Base-by-base conservation (phyloP, 305 asterid genomes). In the Solanum hybrid region DNA sequence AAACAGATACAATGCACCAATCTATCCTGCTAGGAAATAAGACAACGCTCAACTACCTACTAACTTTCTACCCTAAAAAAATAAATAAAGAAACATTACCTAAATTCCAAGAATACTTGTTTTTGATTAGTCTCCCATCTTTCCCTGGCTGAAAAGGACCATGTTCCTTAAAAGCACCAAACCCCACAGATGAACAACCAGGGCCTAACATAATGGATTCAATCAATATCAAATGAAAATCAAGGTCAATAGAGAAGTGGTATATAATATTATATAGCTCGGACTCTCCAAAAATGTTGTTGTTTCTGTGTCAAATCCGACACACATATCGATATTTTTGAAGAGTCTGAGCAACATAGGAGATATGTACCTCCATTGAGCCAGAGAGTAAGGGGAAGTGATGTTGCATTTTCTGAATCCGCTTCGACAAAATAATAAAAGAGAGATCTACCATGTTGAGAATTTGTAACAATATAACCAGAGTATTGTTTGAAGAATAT, bases 381-480 rank as follows among this genome's bases (percentile, higher is more conserved):
- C 97, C 98, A 94, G 4, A 95, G 91, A 89, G 94, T 95, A 75
- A 96, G 97, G 46, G 98, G 97, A 88, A 90, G 94, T 36, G 96
- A 91, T 80, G 90, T 51, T 46, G 94, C 93, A 69, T 90, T 33
- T 2, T 90, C 90, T 20, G 90, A 85, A 90, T 92, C 94, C 2
- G 96, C 95, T 87, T 92, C 95, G 18, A 94, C 95, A 85, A 96
- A 95, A 90, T 93, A 95, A 91, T 94, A 93, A 89, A 94, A 96
- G 42, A 95, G 90, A 3, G 91, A 86, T 86, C 94, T 92, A 57
- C 92, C 79, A 11, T 90, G 86, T 24, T 85, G 80, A 88, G 89
- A 90, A 91, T 95, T 94, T 31, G 95, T 92, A 75, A 90, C 87
- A 12, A 95, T 89, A 88, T 93, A 95, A 4, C 97, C 97, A 42